phyloP scores from a whole-genome alignment of 805 yeast species.

The Schizosaccharomyces japonicus region DNA sequence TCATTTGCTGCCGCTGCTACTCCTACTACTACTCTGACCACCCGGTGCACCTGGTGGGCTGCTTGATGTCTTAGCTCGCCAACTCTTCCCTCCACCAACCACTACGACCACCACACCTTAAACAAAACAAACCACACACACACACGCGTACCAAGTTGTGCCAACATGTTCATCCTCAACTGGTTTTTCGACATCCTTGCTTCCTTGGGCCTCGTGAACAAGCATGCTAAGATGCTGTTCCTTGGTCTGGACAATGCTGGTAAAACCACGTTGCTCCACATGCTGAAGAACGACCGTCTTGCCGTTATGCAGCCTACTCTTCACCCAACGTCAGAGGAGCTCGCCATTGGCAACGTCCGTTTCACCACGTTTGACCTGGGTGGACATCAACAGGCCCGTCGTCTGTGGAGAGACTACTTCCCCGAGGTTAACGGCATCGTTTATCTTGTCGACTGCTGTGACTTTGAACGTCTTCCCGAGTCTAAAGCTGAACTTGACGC shows the following conservation, averaged over 20 bases:
- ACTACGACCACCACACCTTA: no score
- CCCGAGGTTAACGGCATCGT: constrained; percentile 98
- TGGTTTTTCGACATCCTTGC: constrained; percentile 52
- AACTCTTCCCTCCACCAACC: no score
- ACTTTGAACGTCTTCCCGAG: constrained; percentile 82
- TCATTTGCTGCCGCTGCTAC: no score
- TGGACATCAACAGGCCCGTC: constrained; percentile 96
- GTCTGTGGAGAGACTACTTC: constrained; percentile 97
- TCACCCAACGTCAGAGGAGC: constrained; percentile 93
- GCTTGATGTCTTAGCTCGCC: no score
- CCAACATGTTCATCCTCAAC: constrained; percentile 7
- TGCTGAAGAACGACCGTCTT: constrained; percentile 81
- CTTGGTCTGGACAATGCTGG: constrained; percentile 96
- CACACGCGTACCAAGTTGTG: no score
- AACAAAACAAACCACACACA: no score
- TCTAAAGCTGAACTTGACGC: constrained; percentile 87
- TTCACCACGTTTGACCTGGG: constrained; percentile 97
- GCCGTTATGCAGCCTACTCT: constrained; percentile 94
- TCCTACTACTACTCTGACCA: no score
- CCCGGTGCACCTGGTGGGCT: no score
- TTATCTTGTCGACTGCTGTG: constrained; percentile 90
- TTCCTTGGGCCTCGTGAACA: constrained; percentile 66
- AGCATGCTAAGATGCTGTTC: constrained; percentile 87
- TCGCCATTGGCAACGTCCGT: constrained; percentile 85
- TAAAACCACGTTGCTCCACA: constrained; percentile 69